Percentiles rank a stretch among this genome's conserved stretches.
Evolutionary conservation across 2,329 filamentous ascomycete genomes (phyloP).

Genomic region (Alternaria postmessia): DNA sequence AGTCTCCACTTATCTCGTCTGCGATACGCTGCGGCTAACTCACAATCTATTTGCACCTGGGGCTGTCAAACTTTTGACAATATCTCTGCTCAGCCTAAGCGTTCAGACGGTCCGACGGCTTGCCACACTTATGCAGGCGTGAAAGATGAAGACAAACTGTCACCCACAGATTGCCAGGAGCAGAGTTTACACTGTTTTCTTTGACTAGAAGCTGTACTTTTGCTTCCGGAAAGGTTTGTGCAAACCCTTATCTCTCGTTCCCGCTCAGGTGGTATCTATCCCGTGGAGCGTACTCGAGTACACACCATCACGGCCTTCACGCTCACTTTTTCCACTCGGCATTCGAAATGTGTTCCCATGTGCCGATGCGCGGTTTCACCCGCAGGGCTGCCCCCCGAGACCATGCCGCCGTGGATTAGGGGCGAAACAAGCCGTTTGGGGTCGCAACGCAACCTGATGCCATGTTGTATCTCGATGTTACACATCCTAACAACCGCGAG

Average conservation of each 20-base stretch:
- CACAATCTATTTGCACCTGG: slow-evolving; percentile 1
- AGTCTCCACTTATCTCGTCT: background rate
- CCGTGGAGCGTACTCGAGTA: slow-evolving; percentile 20
- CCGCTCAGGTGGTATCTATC: slow-evolving; percentile 40
- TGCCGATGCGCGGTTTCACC: slow-evolving; percentile 3
- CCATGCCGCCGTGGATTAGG: background rate
- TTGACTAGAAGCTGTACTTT: slow-evolving; percentile 4
- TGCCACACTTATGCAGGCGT: slow-evolving; percentile 33
- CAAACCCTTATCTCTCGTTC: slow-evolving; percentile 26
- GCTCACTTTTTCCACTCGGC: slow-evolving; percentile 9
- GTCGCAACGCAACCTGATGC: slow-evolving; percentile 4
- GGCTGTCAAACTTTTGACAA: slow-evolving; percentile 13
- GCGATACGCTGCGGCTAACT: slow-evolving; percentile 5
- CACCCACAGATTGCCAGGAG: slow-evolving; percentile 10
- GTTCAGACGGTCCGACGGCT: slow-evolving; percentile 33
- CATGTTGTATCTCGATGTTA: slow-evolving; percentile 23
- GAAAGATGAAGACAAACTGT: slow-evolving; percentile 24
- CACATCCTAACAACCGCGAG: slow-evolving; percentile 6
- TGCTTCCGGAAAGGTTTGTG: slow-evolving; percentile 5
- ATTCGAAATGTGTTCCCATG: background rate
- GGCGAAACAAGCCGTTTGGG: slow-evolving; percentile 6
- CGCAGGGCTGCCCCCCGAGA: background rate
- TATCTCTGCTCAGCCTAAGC: slow-evolving; percentile 3
- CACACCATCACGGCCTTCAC: slow-evolving; percentile 12
- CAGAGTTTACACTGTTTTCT: slow-evolving; percentile 24